Evolutionary conservation across 352 stramenopile species (phyloP).

Genomic region (Phytophthora aleatoria): DNA sequence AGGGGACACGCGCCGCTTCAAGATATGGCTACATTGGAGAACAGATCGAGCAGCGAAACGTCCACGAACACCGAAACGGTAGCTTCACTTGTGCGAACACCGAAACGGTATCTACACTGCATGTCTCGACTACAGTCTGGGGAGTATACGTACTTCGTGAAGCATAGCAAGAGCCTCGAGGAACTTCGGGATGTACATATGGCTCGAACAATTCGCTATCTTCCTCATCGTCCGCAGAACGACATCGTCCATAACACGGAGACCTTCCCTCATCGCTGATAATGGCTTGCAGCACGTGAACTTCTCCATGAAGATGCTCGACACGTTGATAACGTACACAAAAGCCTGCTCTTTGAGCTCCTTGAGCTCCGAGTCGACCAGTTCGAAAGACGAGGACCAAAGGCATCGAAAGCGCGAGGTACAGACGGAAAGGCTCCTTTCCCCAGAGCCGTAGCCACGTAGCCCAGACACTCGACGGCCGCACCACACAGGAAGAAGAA

Average conservation of each 20-base stretch:
- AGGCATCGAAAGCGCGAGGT: constrained; percentile 94
- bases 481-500: constrained; percentile 94
- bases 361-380: constrained; percentile 96
- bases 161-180: constrained; percentile 61
- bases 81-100: too few relatives aligned
- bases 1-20: constrained; percentile 5
- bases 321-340: constrained; percentile 98
- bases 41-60: constrained; percentile 1
- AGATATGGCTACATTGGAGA: constrained; percentile 16
- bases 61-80: background rate
- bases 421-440: constrained; percentile 95
- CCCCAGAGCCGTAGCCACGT: constrained; percentile 96
- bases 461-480: constrained; percentile 98
- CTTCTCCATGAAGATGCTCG: constrained; percentile 98
- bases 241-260: constrained; percentile 73
- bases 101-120: too few relatives aligned
- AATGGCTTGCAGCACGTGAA: constrained; percentile 87
- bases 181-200: constrained; percentile 77
- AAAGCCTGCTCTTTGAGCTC: constrained; percentile 91
- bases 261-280: constrained; percentile 71
- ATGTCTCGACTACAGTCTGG: too few relatives aligned
- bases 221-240: constrained; percentile 77
- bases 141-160: too few relatives aligned
- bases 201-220: constrained; percentile 81
- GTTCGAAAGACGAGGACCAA: constrained; percentile 92